Evolutionary conservation across 2,329 filamentous ascomycete species (phyloP).

Genomic region (Aspergillus calidoustus): DNA sequence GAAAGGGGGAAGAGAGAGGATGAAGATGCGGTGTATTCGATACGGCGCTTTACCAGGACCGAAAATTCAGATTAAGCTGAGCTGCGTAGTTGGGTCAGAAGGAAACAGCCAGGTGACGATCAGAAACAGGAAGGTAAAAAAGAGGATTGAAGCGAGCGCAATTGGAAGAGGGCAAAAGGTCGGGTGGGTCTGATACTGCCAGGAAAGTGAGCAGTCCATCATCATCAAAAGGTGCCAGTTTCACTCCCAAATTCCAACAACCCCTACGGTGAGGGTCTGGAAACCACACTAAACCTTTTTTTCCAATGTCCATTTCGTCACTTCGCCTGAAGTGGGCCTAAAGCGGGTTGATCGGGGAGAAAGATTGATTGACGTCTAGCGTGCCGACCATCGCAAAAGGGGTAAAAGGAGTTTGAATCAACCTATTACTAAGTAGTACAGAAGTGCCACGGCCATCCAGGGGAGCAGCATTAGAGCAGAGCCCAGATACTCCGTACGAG

Average conservation of each 20-base stretch:
- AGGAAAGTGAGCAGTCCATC: constrained; percentile 28
- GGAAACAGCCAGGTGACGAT: constrained; percentile 18
- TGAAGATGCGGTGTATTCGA: constrained; percentile 17
- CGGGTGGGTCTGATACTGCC: constrained; percentile 22
- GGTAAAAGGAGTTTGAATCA: constrained; percentile 4
- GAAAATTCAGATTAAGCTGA: constrained; percentile 5
- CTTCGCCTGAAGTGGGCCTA: constrained; percentile 23
- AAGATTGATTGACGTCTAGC: constrained; percentile 25
- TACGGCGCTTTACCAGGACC: neutral
- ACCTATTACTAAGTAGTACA: neutral
- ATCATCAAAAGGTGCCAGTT: constrained; percentile 8
- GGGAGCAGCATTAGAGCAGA: neutral
- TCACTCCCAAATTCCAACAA: constrained; percentile 12
- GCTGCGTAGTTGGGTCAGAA: constrained; percentile 6
- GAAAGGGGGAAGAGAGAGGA: neutral
- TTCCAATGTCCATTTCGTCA: constrained; percentile 13
- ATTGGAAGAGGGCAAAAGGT: neutral
- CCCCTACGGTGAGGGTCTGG: constrained; percentile 21
- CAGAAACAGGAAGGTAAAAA: constrained; percentile 16
- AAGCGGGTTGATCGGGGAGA: constrained; percentile 26
- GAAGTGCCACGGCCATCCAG: neutral
- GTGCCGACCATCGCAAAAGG: constrained; percentile 20
- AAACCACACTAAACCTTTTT: constrained; percentile 7
- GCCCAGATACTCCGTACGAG: neutral
- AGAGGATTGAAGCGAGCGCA: neutral